phyloP scores from a whole-genome alignment of 1,284 basidiomycete species.

The Ceratobasidium sp. region DNA sequence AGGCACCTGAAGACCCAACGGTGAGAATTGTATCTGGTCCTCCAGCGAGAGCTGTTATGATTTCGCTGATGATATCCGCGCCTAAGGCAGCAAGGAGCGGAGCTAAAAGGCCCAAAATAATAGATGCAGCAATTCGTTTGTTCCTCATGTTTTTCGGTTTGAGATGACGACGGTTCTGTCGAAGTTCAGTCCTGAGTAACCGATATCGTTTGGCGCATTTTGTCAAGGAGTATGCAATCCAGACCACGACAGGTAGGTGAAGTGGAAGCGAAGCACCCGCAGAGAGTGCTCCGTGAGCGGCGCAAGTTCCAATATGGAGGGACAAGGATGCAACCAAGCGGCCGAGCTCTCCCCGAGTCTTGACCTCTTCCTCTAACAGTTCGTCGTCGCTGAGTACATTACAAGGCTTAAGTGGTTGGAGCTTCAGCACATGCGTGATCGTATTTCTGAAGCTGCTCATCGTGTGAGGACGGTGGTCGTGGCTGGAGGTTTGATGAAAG shows the following conservation, averaged over 20 bases:
- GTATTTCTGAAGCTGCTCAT: slow-evolving; percentile 3
- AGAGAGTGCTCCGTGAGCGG: slow-evolving; percentile 29
- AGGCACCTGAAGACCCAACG: not conserved
- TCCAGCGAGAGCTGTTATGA: slow-evolving; percentile 16
- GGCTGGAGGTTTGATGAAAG: not conserved
- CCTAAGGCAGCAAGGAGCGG: slow-evolving; percentile 19
- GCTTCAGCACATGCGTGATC: slow-evolving; percentile 15
- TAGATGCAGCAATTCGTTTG: slow-evolving; percentile 2
- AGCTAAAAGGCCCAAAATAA: slow-evolving; percentile 12
- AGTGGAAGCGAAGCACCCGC: slow-evolving; percentile 20
- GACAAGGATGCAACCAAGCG: slow-evolving; percentile 33
- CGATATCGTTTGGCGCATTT: slow-evolving; percentile 12
- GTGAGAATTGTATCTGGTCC: slow-evolving; percentile 9
- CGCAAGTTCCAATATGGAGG: slow-evolving; percentile 22
- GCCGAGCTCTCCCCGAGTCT: slow-evolving; percentile 2
- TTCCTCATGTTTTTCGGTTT: not conserved
- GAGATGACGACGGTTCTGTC: not conserved
- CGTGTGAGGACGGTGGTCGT: not conserved
- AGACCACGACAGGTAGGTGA: slow-evolving; percentile 27
- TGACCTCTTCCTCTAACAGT: slow-evolving; percentile 14
- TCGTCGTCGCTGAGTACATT: not conserved
- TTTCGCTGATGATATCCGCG: slow-evolving; percentile 32
- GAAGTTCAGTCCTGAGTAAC: not conserved
- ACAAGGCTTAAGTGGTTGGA: slow-evolving; percentile 20
- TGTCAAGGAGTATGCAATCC: slow-evolving; percentile 14